These are phyloP conservation scores for Perkinsus marinus DNA, from an alignment of 169 alveolate genomes.

Conservation along the genomic window DNA sequence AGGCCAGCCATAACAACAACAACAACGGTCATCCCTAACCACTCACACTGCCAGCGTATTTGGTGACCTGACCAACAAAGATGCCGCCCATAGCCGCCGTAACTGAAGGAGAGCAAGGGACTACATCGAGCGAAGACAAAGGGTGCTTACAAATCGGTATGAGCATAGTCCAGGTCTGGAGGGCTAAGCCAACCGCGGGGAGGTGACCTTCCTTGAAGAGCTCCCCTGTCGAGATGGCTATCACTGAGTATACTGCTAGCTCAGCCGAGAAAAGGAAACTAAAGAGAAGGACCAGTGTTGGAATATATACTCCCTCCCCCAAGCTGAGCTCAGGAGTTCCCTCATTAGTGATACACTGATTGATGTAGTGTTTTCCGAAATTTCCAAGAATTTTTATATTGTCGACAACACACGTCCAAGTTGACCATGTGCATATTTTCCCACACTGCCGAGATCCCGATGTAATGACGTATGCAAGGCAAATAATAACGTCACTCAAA, in stretches of 20 bases:
- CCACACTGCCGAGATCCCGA: too few relatives aligned
- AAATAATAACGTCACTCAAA: too few relatives aligned
- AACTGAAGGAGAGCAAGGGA: background rate
- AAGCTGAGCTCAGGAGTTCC: too few relatives aligned
- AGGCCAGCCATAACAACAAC: background rate
- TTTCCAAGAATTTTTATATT: too few relatives aligned
- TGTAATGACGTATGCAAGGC: too few relatives aligned
- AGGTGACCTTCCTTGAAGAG: background rate
- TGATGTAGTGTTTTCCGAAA: too few relatives aligned
- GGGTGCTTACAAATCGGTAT: background rate
- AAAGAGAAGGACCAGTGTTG: background rate
- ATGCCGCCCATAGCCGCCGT: background rate
- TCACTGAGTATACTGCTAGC: background rate
- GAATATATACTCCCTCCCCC: too few relatives aligned
- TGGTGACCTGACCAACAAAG: background rate
- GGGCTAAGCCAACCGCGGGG: background rate
- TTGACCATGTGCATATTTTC: too few relatives aligned
- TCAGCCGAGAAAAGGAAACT: background rate
- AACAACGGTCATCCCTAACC: background rate
- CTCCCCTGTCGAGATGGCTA: background rate
- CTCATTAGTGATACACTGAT: too few relatives aligned
- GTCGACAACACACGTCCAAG: too few relatives aligned
- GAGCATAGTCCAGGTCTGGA: background rate
- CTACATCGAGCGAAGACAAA: background rate
- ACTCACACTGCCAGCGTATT: background rate